Evolutionary conservation across 148 eudicot genomes (phyloP).

Genomic region (Spergularia bocconei): DNA sequence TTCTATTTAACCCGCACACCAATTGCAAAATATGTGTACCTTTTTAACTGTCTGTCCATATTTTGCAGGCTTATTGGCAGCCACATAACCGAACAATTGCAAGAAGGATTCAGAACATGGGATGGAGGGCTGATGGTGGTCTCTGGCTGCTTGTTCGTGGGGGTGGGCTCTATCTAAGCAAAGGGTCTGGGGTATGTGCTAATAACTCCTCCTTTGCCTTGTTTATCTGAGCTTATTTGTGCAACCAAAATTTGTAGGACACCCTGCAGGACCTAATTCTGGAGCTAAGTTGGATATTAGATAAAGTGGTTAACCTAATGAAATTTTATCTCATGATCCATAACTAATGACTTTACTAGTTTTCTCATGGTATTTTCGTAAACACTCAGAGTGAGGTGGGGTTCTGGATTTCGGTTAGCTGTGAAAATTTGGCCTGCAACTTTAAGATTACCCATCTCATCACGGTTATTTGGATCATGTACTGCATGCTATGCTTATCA

Average conservation of each 20-base stretch:
- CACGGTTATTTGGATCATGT: too few species aligned
- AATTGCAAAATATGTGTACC: background rate
- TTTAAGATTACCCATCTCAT: too few species aligned
- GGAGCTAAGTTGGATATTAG: constrained; percentile 1
- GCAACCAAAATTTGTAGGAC: background rate
- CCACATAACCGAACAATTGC: constrained; percentile 96
- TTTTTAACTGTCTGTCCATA: constrained; percentile 2
- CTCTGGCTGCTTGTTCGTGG: constrained; percentile 99
- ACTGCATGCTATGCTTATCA: background rate
- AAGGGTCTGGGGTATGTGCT: constrained; percentile 84
- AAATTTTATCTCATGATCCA: background rate
- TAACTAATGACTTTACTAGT: background rate
- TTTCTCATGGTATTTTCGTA: too few species aligned
- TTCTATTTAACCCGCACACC: background rate
- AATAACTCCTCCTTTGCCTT: constrained; percentile 10
- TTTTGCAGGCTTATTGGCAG: constrained; percentile 91
- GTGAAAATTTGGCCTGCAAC: too few species aligned
- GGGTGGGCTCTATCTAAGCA: constrained; percentile 98
- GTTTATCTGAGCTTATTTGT: constrained; percentile 4
- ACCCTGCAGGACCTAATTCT: background rate
- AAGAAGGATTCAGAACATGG: constrained; percentile 96
- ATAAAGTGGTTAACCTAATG: background rate
- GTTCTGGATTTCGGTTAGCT: too few species aligned
- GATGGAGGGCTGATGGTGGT: constrained; percentile 99
- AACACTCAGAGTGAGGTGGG: too few species aligned